phyloP scores from a whole-genome alignment of 2,329 filamentous ascomycete genomes.

The Nannizzia gypsea region DNA sequence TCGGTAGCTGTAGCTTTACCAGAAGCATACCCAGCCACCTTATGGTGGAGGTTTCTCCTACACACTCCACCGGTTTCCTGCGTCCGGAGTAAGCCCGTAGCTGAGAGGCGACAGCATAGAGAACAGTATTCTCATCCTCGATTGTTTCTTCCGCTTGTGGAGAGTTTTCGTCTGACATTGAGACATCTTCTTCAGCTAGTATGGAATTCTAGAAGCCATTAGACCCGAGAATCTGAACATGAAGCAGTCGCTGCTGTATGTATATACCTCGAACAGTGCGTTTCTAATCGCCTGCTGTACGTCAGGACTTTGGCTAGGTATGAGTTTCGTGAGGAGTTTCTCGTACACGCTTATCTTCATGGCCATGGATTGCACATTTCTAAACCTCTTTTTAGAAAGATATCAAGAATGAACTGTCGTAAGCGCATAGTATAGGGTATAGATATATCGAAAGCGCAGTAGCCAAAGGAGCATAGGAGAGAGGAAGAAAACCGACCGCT shows the following conservation, averaged over 20 bases:
- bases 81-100: constrained; percentile 10
- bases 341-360: constrained; percentile 15
- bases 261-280: constrained; percentile 13
- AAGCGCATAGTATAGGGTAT: background rate
- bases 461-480: background rate
- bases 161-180: constrained; percentile 4
- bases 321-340: constrained; percentile 12
- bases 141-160: constrained; percentile 11
- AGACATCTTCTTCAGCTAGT: constrained; percentile 11
- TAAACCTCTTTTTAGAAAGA: constrained; percentile 1
- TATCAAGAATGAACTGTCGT: constrained; percentile 1
- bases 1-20: constrained; percentile 4
- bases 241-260: background rate
- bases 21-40: constrained; percentile 14
- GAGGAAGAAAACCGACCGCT: constrained; percentile 5
- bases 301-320: constrained; percentile 11
- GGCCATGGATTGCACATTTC: constrained; percentile 14
- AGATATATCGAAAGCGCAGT: background rate
- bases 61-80: constrained; percentile 3
- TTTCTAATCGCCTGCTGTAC: constrained; percentile 14
- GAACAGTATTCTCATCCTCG: constrained; percentile 14
- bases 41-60: constrained; percentile 14
- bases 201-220: background rate
- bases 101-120: constrained; percentile 9
- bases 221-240: background rate